Conservation (phyloP, 768 basidiomycete species). For the Dictyophora rubrovolvata region DNA sequence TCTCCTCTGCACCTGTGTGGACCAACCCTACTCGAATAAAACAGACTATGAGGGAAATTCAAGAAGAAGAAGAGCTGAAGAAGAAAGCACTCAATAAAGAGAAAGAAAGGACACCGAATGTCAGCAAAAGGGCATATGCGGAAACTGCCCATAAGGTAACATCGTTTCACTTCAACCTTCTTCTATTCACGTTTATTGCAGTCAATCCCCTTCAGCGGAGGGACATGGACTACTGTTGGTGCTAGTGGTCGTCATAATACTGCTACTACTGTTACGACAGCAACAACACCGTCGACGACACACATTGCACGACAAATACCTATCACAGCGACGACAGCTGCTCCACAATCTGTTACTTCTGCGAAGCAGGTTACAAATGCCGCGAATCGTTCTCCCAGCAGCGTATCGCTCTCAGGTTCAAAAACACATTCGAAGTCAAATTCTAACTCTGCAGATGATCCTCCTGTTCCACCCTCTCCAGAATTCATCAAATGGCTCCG, state of each 20-base stretch:
- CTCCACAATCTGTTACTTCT: constrained; percentile 26
- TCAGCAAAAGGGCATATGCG: constrained; percentile 64
- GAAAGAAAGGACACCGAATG: constrained; percentile 39
- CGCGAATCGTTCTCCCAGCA: constrained; percentile 24
- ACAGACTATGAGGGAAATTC: constrained; percentile 98
- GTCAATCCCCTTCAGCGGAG: constrained; percentile 25
- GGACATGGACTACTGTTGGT: constrained; percentile 84
- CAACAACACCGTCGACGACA: constrained; percentile 21
- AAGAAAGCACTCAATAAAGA: constrained; percentile 61
- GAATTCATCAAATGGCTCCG: constrained; percentile 92
- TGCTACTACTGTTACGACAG: constrained; percentile 19
- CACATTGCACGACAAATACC: constrained; percentile 26
- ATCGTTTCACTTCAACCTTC: background rate
- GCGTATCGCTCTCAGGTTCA: constrained; percentile 19
- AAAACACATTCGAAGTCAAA: constrained; percentile 19
- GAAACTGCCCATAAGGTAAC: constrained; percentile 69
- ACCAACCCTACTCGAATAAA: constrained; percentile 51
- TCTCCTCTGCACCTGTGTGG: constrained; percentile 53
- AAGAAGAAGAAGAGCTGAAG: constrained; percentile 89
- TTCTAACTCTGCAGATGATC: constrained; percentile 41
- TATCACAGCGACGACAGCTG: constrained; percentile 16
- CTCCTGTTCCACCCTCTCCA: constrained; percentile 59
- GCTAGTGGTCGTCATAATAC: constrained; percentile 50
- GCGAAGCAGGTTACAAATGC: constrained; percentile 25
- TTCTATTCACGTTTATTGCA: constrained; percentile 18